A percentile compares a stretch with the other conserved stretches of the same genome.
Evolutionary conservation across 495 filamentous ascomycete species (phyloP).

Genomic region (Xylaria intraflava): DNA sequence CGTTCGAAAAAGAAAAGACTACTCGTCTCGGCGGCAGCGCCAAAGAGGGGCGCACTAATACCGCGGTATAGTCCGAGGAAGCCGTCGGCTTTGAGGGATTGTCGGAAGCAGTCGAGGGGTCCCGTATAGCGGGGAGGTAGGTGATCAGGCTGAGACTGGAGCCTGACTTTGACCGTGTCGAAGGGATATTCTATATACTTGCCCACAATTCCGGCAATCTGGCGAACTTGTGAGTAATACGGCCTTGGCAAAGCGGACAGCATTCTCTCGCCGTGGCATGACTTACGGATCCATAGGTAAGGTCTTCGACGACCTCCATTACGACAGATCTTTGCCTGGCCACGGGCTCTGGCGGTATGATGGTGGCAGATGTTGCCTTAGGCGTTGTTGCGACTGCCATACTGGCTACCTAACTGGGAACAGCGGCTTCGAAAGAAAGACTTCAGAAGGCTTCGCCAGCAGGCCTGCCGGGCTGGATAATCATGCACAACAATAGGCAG

Average conservation of each 20-base stretch:
- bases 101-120: constrained; percentile 87
- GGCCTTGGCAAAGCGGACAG: background rate
- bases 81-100: constrained; percentile 69
- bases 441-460: constrained; percentile 1
- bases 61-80: constrained; percentile 84
- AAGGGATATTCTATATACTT: constrained; percentile 98
- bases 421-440: background rate
- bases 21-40: constrained; percentile 90
- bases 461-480: constrained; percentile 16
- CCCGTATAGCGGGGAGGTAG: constrained; percentile 77
- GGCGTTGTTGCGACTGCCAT: constrained; percentile 15
- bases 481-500: constrained; percentile 17
- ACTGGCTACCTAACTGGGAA: constrained; percentile 16
- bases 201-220: constrained; percentile 82
- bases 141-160: constrained; percentile 77
- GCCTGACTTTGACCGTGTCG: constrained; percentile 87
- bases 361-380: background rate
- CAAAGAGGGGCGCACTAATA: constrained; percentile 82
- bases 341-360: constrained; percentile 1
- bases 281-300: constrained; percentile 77
- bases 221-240: constrained; percentile 1
- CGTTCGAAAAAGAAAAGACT: constrained; percentile 89
- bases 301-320: constrained; percentile 69
- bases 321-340: constrained; percentile 40
- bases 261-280: background rate